These are phyloP conservation scores for Sicyos baderoa DNA, from an alignment of 306 rosid species.

Conservation along the genomic window DNA sequence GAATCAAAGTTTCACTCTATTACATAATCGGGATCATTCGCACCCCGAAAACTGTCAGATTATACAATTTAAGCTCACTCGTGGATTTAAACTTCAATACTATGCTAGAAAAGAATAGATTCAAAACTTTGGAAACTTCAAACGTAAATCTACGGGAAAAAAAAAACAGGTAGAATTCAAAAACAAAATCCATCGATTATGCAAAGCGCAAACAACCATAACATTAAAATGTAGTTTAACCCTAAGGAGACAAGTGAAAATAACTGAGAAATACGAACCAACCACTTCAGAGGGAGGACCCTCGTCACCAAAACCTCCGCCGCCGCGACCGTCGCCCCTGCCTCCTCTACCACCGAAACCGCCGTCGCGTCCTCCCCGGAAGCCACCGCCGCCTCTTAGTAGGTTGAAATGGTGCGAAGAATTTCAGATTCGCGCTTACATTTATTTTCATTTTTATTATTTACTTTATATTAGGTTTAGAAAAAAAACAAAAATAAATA, in stretches of 20 bases:
- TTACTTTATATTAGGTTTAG: no score
- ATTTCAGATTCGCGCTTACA: no score
- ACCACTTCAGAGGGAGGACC: slow-evolving; percentile 90
- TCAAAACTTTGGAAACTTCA: background rate
- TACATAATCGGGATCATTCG: no score
- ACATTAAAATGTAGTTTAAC: background rate
- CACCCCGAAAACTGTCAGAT: no score
- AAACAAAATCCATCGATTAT: background rate
- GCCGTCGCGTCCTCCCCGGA: slow-evolving; percentile 62
- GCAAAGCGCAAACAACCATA: background rate
- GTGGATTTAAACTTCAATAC: background rate
- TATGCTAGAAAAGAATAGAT: background rate
- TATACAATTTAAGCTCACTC: no score
- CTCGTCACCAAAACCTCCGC: slow-evolving; percentile 59
- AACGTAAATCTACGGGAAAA: background rate
- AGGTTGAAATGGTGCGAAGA: no score
- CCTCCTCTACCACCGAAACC: slow-evolving; percentile 37
- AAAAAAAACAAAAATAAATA: no score
- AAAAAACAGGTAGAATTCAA: background rate
- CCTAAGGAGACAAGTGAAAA: background rate
- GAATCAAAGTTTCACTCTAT: no score
- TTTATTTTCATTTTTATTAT: no score
- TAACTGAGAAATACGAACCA: slow-evolving; percentile 37
- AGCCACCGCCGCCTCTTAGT: slow-evolving; percentile 74
- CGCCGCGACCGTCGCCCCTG: slow-evolving; percentile 22